Percentiles rank a stretch among this genome's conserved stretches.
Evolutionary conservation across 2,329 filamentous ascomycete genomes (phyloP).

Genomic region (Venturia effusa): DNA sequence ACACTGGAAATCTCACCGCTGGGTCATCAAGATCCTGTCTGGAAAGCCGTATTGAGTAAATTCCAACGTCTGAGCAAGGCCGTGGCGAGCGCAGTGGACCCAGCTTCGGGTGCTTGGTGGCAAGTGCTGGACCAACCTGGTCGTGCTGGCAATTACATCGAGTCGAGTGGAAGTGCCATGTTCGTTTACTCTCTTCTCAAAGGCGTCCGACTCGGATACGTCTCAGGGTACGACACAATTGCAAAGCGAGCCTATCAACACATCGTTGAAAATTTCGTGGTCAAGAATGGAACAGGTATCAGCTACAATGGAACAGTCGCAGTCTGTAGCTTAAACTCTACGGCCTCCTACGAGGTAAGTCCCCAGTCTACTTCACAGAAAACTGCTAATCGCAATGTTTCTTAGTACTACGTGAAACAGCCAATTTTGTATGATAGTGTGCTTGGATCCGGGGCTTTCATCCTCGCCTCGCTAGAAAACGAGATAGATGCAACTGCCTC

Average conservation of each 20-base stretch:
- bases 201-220: slow-evolving; percentile 29
- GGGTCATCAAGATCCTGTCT: slow-evolving; percentile 14
- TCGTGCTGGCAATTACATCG: slow-evolving; percentile 45
- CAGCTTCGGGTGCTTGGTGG: slow-evolving; percentile 43
- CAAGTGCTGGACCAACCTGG: slow-evolving; percentile 42
- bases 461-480: slow-evolving; percentile 18
- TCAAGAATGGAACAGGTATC: slow-evolving; percentile 18
- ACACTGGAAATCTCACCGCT: slow-evolving; percentile 31
- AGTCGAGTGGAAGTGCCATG: slow-evolving; percentile 48
- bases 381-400: background rate
- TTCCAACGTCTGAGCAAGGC: slow-evolving; percentile 23
- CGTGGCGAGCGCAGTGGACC: slow-evolving; percentile 29
- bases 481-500: background rate
- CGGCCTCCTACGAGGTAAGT: slow-evolving; percentile 17
- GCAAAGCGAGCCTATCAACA: slow-evolving; percentile 30
- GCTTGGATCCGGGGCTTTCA: slow-evolving; percentile 18
- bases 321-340: slow-evolving; percentile 16
- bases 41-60: slow-evolving; percentile 12
- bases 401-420: slow-evolving; percentile 34
- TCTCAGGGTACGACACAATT: slow-evolving; percentile 19
- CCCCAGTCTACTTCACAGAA: background rate
- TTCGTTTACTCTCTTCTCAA: slow-evolving; percentile 44
- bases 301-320: slow-evolving; percentile 23
- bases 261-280: slow-evolving; percentile 17
- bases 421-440: slow-evolving; percentile 22